Evolutionary conservation across 2,329 filamentous ascomycete species (phyloP).

Genomic region (Tolypocladium amazonense): DNA sequence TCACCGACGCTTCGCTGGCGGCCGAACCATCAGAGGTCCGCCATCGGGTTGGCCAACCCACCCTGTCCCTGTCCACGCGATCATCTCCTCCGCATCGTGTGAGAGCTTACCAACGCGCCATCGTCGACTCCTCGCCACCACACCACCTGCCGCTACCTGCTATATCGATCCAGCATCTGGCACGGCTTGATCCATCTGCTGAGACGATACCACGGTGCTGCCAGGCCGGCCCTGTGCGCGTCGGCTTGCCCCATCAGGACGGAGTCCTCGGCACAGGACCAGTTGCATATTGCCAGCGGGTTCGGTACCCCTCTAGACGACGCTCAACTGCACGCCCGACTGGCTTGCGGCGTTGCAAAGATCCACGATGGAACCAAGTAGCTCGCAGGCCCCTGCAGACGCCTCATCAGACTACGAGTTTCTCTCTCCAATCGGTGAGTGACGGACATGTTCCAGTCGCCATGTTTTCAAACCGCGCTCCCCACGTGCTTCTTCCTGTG

Average conservation of each 20-base stretch:
- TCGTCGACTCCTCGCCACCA: neutral
- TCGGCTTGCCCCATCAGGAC: constrained; percentile 14
- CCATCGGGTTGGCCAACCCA: neutral
- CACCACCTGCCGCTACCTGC: neutral
- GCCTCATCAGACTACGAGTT: constrained; percentile 30
- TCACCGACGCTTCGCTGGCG: neutral
- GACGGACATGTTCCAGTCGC: constrained; percentile 15
- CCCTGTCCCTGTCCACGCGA: neutral
- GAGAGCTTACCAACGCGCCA: neutral
- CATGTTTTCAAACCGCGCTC: constrained; percentile 27
- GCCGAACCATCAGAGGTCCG: neutral
- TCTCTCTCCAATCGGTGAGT: constrained; percentile 47
- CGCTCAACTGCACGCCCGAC: constrained; percentile 4
- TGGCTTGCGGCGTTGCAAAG: neutral
- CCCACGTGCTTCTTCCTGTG: constrained; percentile 33
- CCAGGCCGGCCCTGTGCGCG: constrained; percentile 7
- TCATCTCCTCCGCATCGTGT: neutral
- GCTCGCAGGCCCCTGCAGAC: constrained; percentile 35
- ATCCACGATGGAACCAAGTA: constrained; percentile 25
- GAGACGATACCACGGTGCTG: neutral
- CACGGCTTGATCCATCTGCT: neutral
- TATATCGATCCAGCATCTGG: neutral
- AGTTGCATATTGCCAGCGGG: neutral
- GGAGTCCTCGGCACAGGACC: neutral
- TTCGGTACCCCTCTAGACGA: neutral